Conservation (phyloP, 495 filamentous ascomycete species). For the Aspergillus olivimuriae region DNA sequence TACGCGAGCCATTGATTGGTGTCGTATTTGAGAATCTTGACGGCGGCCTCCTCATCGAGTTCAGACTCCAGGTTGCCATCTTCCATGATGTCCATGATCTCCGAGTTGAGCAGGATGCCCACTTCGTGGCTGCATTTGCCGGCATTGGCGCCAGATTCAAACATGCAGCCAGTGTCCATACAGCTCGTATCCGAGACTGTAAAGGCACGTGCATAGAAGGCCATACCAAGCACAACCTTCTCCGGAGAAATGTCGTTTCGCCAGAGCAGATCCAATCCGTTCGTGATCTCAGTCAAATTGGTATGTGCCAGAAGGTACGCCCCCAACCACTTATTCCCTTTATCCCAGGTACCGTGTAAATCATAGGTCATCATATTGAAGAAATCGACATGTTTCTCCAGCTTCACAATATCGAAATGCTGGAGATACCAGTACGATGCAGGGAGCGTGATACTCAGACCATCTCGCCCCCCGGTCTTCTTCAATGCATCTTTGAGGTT, state of each 20-base stretch:
- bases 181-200: constrained; percentile 27
- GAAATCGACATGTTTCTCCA: constrained; percentile 38
- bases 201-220: constrained; percentile 34
- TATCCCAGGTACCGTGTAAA: constrained; percentile 35
- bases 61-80: constrained; percentile 5
- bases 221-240: constrained; percentile 35
- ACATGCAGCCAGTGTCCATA: constrained; percentile 20
- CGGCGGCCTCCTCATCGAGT: constrained; percentile 13
- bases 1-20: constrained; percentile 38
- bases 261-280: constrained; percentile 34
- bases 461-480: constrained; percentile 19
- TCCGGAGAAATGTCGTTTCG: constrained; percentile 21
- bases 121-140: constrained; percentile 27
- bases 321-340: constrained; percentile 13
- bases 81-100: constrained; percentile 16
- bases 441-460: constrained; percentile 35
- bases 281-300: constrained; percentile 34
- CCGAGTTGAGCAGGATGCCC: constrained; percentile 15
- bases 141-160: constrained; percentile 8
- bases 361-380: constrained; percentile 48
- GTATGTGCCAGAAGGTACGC: constrained; percentile 23
- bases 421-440: constrained; percentile 37
- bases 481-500: constrained; percentile 34
- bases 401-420: constrained; percentile 32
- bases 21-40: constrained; percentile 27